Conservation (phyloP, 768 basidiomycete genomes). For the Rubroboletus satanas region DNA sequence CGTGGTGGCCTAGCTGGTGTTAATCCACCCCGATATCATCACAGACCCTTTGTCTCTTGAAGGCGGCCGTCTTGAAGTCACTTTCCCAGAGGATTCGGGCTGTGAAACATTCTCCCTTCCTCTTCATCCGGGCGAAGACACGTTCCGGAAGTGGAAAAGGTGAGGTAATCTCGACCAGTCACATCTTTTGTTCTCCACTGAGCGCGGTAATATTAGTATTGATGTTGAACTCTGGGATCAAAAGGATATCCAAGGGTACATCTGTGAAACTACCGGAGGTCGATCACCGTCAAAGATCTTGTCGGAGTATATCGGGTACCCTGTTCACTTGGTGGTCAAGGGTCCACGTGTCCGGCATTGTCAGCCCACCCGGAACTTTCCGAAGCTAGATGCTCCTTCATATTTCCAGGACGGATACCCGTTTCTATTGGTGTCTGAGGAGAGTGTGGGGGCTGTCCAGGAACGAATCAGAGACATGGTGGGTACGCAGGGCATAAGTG, state of each 20-base stretch:
- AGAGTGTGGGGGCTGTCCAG: slow-evolving; percentile 55
- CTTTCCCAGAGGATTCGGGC: slow-evolving; percentile 57
- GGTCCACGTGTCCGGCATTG: slow-evolving; percentile 53
- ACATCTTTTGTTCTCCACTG: background rate
- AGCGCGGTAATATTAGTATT: slow-evolving; percentile 37
- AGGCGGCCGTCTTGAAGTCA: slow-evolving; percentile 49
- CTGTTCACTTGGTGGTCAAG: slow-evolving; percentile 65
- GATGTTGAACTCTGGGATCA: slow-evolving; percentile 49
- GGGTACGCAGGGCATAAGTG: slow-evolving; percentile 45
- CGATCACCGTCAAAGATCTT: slow-evolving; percentile 52
- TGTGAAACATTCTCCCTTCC: slow-evolving; percentile 59
- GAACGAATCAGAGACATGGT: slow-evolving; percentile 44
- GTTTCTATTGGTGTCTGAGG: slow-evolving; percentile 61
- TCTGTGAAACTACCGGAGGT: slow-evolving; percentile 45
- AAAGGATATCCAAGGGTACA: slow-evolving; percentile 58
- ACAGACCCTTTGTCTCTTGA: slow-evolving; percentile 41
- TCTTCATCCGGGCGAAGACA: slow-evolving; percentile 48
- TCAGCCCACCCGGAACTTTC: slow-evolving; percentile 50
- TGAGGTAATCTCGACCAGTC: slow-evolving; percentile 29
- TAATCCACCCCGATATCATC: slow-evolving; percentile 57
- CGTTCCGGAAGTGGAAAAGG: slow-evolving; percentile 54
- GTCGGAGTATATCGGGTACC: slow-evolving; percentile 56
- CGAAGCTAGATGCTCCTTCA: slow-evolving; percentile 51
- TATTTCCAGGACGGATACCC: slow-evolving; percentile 73
- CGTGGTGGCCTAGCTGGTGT: slow-evolving; percentile 50